Evolutionary conservation across 2,329 filamentous ascomycete genomes (phyloP), one percentile per base, ranked within the genome.

Genomic region (Rutstroemia sp.): DNA sequence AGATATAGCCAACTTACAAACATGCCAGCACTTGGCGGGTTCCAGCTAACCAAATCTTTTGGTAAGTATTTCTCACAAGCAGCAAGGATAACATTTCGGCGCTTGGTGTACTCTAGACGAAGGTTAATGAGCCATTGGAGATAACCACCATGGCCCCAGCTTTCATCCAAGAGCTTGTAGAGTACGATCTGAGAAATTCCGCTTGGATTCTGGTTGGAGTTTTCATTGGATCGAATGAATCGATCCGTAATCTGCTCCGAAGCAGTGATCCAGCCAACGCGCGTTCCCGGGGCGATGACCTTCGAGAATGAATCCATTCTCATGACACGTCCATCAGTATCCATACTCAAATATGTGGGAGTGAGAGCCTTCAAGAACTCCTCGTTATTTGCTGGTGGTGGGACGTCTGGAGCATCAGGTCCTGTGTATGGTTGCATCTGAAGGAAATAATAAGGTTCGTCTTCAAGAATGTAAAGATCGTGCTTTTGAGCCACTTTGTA

Each of bases 291-390:
- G 0, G 90, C 80, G 34, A 96, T 78, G 1, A 96, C 89, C 74
- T 96, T 96, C 66, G 89, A 95, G 73, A 96, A 95, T 0, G 90
- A 95, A 70, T 96, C 92, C 72, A 96, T 80, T 38, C 92, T 87
- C 75, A 96, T 78, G 38, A 96, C 92, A 59, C 92, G 87, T 7
- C 92, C 92, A 70, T 96, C 91, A 1, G 82, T 78, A 68, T 96
- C 92, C 65, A 96, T 78, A 72, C 83, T 88, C 34, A 96, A 77
- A 55, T 87, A 83, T 2, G 87, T 87, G 0, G 91, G 90, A 4
- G 90, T 77, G 5, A 95, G 78, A 3, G 80, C 76, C 10, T 79
- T 75, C 57, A 97, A 75, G 71, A 96, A 96, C 10, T 87, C 84
- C 4, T 86, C 81, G 54, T 89, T 81, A 12, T 74, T 81, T 38